phyloP scores from a whole-genome alignment of 2,329 filamentous ascomycete genomes.

The Xylariales sp. region DNA sequence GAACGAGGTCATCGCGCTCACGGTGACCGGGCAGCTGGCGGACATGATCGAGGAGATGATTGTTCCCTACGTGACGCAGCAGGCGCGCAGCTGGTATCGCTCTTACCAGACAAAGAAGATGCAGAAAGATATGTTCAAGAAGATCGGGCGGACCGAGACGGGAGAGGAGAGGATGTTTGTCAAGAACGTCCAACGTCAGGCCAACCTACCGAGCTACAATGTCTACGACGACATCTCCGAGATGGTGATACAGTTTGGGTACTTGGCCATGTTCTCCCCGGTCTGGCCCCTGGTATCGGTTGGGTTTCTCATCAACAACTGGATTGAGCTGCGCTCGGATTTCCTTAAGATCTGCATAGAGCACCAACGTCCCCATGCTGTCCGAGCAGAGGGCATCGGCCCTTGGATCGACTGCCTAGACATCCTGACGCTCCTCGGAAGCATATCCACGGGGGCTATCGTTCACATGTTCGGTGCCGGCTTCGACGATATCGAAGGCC shows the following conservation, averaged over 20 bases:
- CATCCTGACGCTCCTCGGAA: constrained; percentile 69
- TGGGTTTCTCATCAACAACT: constrained; percentile 72
- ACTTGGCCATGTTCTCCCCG: constrained; percentile 68
- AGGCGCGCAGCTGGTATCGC: constrained; percentile 40
- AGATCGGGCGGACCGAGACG: constrained; percentile 59
- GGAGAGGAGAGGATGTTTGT: constrained; percentile 64
- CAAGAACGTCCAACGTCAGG: constrained; percentile 59
- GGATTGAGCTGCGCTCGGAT: constrained; percentile 72
- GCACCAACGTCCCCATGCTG: constrained; percentile 65
- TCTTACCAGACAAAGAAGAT: constrained; percentile 29
- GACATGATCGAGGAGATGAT: constrained; percentile 70
- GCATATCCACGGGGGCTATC: constrained; percentile 66
- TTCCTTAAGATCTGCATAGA: constrained; percentile 73
- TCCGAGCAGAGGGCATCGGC: constrained; percentile 68
- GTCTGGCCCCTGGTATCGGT: constrained; percentile 72
- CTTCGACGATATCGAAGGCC: too few relatives aligned
- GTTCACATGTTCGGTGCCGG: constrained; percentile 67
- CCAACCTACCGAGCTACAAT: constrained; percentile 64
- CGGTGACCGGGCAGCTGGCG: constrained; percentile 67
- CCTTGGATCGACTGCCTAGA: constrained; percentile 67
- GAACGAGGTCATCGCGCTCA: constrained; percentile 72
- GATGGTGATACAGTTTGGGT: constrained; percentile 71
- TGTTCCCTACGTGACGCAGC: constrained; percentile 64
- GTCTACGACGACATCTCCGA: constrained; percentile 70
- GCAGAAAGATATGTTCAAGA: constrained; percentile 39